phyloP scores from a whole-genome alignment of 192 early-diverging fungal genomes.

The Coemansia sp. region DNA sequence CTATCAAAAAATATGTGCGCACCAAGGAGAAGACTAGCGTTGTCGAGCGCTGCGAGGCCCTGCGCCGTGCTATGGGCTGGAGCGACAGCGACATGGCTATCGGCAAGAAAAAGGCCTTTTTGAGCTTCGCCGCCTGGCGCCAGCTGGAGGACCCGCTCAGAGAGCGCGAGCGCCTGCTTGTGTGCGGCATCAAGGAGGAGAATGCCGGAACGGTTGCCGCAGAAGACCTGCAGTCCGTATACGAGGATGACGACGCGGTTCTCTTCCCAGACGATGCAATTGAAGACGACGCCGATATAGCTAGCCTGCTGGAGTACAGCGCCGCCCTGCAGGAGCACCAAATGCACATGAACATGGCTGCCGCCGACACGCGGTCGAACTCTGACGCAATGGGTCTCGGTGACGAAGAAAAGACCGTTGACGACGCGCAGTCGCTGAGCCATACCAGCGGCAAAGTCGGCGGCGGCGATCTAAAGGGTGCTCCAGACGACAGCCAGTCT shows the following conservation, averaged over 20 bases:
- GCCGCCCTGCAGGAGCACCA: conserved; percentile 49
- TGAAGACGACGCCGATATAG: conserved; percentile 42
- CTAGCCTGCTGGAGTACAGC: conserved; percentile 50
- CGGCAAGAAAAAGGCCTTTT: conserved; percentile 67
- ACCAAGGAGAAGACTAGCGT: conserved; percentile 53
- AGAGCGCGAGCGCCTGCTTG: conserved; percentile 64
- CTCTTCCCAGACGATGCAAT: conserved; percentile 44
- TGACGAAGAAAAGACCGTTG: conserved; percentile 49
- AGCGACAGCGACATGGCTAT: conserved; percentile 60
- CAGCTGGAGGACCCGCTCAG: conserved; percentile 81
- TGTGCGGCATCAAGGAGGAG: conserved; percentile 47
- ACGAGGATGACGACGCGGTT: conserved; percentile 47
- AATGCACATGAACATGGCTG: conserved; percentile 20
- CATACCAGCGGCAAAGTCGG: conserved; percentile 20
- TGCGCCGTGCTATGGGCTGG: conserved; percentile 67
- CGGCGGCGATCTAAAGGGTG: conserved; percentile 47
- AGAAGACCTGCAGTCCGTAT: conserved; percentile 56
- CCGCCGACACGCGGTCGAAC: conserved; percentile 12
- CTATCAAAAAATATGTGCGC: conserved; percentile 59
- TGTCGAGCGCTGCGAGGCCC: conserved; percentile 51
- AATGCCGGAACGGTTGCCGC: conserved; percentile 14
- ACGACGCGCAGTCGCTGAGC: conserved; percentile 28
- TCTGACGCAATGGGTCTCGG: conserved; percentile 17
- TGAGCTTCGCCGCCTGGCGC: conserved; percentile 82
- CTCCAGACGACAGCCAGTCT: conserved; percentile 15